Conservation (phyloP, 805 yeast genomes). For the Wickerhamia fluorescens region DNA sequence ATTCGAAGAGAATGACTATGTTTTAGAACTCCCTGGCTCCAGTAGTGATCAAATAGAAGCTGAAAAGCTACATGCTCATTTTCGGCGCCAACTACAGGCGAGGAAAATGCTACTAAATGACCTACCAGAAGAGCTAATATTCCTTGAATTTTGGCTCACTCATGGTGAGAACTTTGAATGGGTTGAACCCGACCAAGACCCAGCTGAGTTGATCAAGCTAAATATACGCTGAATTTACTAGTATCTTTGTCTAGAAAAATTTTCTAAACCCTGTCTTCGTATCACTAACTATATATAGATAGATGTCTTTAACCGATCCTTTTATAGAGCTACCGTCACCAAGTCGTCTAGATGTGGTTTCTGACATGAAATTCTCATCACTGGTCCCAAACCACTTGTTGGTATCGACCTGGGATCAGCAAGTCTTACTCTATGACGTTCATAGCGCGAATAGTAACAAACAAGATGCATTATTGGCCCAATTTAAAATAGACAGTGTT, state of each 20-base stretch:
- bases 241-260: too few species aligned
- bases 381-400: conserved; percentile 34
- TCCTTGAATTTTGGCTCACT: conserved; percentile 31
- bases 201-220: conserved; percentile 26
- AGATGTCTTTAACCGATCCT: background rate
- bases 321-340: conserved; percentile 17
- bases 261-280: too few species aligned
- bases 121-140: conserved; percentile 26
- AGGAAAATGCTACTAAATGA: conserved; percentile 31
- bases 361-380: conserved; percentile 28
- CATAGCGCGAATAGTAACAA: conserved; percentile 8
- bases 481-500: conserved; percentile 11
- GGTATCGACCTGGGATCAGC: conserved; percentile 55
- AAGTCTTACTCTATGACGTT: conserved; percentile 36
- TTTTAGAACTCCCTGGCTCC: conserved; percentile 16
- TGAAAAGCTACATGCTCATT: conserved; percentile 10
- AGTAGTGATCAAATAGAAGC: background rate
- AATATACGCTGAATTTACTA: too few species aligned
- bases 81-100: conserved; percentile 14
- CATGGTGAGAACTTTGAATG: conserved; percentile 32
- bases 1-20: conserved; percentile 14
- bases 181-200: conserved; percentile 43
- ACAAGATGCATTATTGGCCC: conserved; percentile 1
- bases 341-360: conserved; percentile 31
- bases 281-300: too few species aligned